phyloP scores from a whole-genome alignment of 305 asterid genomes.

The Plantago lanceolata region DNA sequence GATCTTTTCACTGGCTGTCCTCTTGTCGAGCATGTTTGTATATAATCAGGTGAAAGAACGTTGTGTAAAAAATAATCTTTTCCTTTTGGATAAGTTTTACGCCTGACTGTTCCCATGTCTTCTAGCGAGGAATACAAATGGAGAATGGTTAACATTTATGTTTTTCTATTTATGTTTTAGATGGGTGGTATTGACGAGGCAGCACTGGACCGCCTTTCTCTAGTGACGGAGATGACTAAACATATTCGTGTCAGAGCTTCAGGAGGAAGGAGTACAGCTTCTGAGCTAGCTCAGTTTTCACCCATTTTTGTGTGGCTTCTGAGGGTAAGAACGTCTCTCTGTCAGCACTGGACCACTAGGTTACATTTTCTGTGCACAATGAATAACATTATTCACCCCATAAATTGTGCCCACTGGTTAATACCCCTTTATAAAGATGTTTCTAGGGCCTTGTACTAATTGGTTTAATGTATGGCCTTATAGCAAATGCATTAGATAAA shows the following conservation, averaged over 20 bases:
- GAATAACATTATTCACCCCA: not conserved
- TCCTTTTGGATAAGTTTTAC: too few species aligned
- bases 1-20: slow-evolving; percentile 91
- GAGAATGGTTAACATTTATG: slow-evolving; percentile 6
- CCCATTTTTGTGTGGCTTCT: slow-evolving; percentile 96
- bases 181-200: slow-evolving; percentile 99
- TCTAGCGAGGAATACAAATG: not conserved
- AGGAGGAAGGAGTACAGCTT: slow-evolving; percentile 69
- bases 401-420: not conserved
- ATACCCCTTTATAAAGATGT: not conserved
- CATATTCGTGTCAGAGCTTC: slow-evolving; percentile 94
- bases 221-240: slow-evolving; percentile 98
- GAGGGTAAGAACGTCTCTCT: too few species aligned
- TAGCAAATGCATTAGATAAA: too few species aligned
- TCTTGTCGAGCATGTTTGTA: slow-evolving; percentile 88
- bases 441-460: too few species aligned
- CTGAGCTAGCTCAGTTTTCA: slow-evolving; percentile 92
- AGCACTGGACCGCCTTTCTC: slow-evolving; percentile 93
- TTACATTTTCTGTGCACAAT: not conserved
- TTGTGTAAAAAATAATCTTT: not conserved
- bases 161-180: slow-evolving; percentile 42
- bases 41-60: slow-evolving; percentile 73
- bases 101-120: too few species aligned
- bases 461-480: too few species aligned
- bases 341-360: too few species aligned